Conservation (phyloP, 176 grass and related monocot species). For the Carex parvula region DNA sequence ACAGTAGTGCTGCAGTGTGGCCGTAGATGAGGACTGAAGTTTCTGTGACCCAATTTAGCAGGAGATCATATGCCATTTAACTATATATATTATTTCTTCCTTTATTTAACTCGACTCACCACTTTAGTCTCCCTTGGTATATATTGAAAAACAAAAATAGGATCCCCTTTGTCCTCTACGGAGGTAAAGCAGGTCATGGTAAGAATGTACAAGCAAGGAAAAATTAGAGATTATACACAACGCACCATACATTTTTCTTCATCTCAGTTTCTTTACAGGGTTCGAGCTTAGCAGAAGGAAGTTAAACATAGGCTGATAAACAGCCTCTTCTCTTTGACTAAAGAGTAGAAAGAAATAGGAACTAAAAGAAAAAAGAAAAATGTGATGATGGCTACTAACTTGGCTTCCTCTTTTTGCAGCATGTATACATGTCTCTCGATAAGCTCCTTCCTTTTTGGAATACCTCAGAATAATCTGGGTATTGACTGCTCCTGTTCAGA, state of each 20-base stretch:
- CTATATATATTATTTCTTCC: background rate
- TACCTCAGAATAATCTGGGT: slow-evolving; percentile 7
- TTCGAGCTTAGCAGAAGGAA: slow-evolving; percentile 7
- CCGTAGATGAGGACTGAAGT: background rate
- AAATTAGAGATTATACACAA: background rate
- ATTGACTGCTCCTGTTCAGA: background rate
- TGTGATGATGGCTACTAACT: background rate
- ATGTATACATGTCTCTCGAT: background rate
- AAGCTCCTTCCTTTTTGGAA: background rate
- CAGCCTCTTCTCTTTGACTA: background rate
- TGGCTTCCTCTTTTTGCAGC: background rate
- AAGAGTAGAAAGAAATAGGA: background rate
- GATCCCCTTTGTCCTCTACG: background rate
- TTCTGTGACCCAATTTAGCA: background rate
- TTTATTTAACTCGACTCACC: background rate
- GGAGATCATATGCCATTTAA: background rate
- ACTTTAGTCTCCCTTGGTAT: too few species aligned
- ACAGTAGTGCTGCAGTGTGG: too few species aligned
- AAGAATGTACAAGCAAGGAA: background rate
- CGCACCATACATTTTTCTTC: slow-evolving; percentile 1
- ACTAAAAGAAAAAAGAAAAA: background rate
- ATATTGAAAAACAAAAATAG: too few species aligned
- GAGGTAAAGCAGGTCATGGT: background rate
- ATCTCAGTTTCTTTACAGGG: slow-evolving; percentile 15
- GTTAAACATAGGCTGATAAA: background rate